phyloP scores from a whole-genome alignment of 139 green algal species.

The Ettlia oleoabundans region DNA sequence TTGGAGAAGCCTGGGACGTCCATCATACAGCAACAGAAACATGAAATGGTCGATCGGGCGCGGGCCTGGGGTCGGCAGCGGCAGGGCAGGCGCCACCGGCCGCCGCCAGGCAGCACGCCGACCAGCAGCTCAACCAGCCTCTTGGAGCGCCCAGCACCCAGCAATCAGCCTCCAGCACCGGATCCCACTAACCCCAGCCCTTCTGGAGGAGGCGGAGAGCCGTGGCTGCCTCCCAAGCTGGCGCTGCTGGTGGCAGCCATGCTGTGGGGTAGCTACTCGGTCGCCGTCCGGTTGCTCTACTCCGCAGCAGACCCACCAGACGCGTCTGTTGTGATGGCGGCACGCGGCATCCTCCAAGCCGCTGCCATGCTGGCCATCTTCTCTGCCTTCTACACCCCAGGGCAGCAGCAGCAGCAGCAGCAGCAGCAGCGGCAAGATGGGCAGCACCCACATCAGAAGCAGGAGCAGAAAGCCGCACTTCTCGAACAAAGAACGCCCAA shows the following conservation, averaged over 20 bases:
- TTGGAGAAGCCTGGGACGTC: no score
- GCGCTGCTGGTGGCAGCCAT: neutral
- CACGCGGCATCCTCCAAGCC: slow-evolving; percentile 32
- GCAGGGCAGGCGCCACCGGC: neutral
- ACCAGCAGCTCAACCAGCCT: neutral
- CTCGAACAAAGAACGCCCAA: no score
- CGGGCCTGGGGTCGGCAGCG: neutral
- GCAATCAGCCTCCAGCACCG: neutral
- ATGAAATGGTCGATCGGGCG: no score
- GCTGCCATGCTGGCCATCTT: neutral
- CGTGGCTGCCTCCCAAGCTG: slow-evolving; percentile 1
- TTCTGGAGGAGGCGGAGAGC: no score
- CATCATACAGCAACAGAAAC: no score
- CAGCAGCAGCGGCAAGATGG: neutral
- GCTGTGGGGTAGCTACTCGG: slow-evolving; percentile 45
- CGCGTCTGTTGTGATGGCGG: slow-evolving; percentile 5
- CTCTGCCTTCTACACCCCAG: neutral
- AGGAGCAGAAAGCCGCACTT: no score
- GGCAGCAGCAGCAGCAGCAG: neutral
- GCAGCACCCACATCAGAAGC: no score
- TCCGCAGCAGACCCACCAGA: neutral
- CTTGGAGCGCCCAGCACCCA: neutral
- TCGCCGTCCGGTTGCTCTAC: slow-evolving; percentile 32
- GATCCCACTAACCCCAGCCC: no score
- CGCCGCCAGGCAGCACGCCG: no score